Conservation (phyloP, 192 early-diverging fungal genomes). For the Dimargaris cristalligena region DNA sequence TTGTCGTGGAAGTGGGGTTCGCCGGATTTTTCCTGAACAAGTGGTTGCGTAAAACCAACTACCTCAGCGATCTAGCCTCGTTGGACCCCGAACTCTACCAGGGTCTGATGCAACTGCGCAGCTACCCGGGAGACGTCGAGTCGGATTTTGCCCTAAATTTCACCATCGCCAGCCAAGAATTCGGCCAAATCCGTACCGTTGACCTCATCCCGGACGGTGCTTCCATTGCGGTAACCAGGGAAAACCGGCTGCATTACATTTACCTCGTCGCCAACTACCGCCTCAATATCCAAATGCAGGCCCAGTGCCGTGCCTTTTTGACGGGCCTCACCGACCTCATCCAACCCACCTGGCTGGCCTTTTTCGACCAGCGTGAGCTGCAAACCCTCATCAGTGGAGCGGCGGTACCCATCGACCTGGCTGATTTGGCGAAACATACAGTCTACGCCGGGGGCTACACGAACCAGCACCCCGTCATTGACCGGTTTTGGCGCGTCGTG, state of each 20-base stretch:
- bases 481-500: constrained; percentile 52
- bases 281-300: constrained; percentile 63
- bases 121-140: constrained; percentile 48
- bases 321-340: constrained; percentile 69
- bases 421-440: constrained; percentile 56
- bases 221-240: constrained; percentile 58
- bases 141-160: constrained; percentile 49
- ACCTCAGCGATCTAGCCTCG: constrained; percentile 64
- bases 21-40: constrained; percentile 68
- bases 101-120: constrained; percentile 53
- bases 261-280: constrained; percentile 76
- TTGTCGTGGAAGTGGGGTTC: constrained; percentile 65
- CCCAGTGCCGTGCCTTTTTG: constrained; percentile 71
- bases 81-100: constrained; percentile 64
- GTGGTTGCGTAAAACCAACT: constrained; percentile 46
- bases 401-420: constrained; percentile 52
- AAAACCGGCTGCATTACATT: constrained; percentile 77
- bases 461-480: constrained; percentile 53
- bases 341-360: constrained; percentile 67
- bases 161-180: constrained; percentile 38
- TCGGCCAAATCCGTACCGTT: constrained; percentile 18
- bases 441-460: constrained; percentile 56
- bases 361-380: constrained; percentile 88
- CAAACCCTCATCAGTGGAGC: constrained; percentile 76
- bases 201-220: constrained; percentile 67